A percentile compares a stretch with the other conserved stretches of the same genome.
Evolutionary conservation across 192 early-diverging fungal genomes (phyloP).

Genomic region (Coemansia sp.): DNA sequence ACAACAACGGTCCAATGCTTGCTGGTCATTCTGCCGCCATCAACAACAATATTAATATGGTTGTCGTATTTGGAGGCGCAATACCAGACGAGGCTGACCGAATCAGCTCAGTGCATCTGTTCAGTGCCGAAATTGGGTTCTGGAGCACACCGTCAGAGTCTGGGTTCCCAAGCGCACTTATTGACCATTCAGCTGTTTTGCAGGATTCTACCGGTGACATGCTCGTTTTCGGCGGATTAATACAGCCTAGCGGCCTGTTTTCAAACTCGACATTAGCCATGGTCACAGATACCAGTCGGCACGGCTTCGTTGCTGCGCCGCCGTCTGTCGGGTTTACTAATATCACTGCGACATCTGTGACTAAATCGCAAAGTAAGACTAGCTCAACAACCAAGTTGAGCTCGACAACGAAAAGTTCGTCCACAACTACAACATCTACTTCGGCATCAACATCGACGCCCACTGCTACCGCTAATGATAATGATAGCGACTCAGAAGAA

Average conservation of each 20-base stretch:
- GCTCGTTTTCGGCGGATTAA: slow-evolving; percentile 30
- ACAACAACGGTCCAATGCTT: slow-evolving; percentile 20
- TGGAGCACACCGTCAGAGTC: slow-evolving; percentile 29
- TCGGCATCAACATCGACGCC: neutral
- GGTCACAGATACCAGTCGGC: slow-evolving; percentile 20
- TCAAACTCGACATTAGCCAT: slow-evolving; percentile 41
- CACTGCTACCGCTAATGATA: neutral
- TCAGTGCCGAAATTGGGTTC: slow-evolving; percentile 38
- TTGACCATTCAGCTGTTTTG: slow-evolving; percentile 26
- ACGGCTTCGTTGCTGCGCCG: neutral
- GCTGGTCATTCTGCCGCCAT: slow-evolving; percentile 32
- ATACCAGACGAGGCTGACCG: slow-evolving; percentile 15
- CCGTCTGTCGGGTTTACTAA: slow-evolving; percentile 3
- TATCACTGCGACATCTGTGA: neutral
- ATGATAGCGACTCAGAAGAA: no score
- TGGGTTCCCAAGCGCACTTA: slow-evolving; percentile 17
- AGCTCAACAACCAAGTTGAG: neutral
- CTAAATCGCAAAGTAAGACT: neutral
- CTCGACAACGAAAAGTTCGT: neutral
- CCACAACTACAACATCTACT: neutral
- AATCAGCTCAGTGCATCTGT: slow-evolving; percentile 20
- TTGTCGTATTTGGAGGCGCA: slow-evolving; percentile 33
- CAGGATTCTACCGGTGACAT: slow-evolving; percentile 38
- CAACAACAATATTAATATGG: slow-evolving; percentile 39
- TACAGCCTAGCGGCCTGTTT: slow-evolving; percentile 1